Conservation (phyloP, 2,329 filamentous ascomycete species). For the Colletotrichum godetiae region DNA sequence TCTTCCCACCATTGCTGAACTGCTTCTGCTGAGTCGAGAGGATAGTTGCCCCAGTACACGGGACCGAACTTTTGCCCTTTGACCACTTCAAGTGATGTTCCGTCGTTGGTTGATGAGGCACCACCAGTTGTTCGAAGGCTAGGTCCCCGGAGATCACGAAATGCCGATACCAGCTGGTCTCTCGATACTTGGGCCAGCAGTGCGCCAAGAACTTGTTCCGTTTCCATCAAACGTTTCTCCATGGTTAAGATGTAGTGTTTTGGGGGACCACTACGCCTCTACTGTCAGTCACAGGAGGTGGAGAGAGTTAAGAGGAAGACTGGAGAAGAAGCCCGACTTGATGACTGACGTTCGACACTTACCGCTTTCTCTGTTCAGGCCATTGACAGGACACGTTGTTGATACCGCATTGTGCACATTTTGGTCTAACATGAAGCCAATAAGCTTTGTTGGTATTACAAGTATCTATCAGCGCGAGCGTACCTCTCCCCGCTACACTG, state of each 20-base stretch:
- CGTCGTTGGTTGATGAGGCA: background rate
- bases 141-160: background rate
- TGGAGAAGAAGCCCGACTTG: too few relatives aligned
- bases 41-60: constrained; percentile 23
- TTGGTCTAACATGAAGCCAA: constrained; percentile 4
- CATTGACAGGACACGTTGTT: constrained; percentile 28
- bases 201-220: constrained; percentile 19
- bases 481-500: constrained; percentile 32
- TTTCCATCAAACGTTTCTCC: constrained; percentile 27
- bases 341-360: background rate
- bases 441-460: background rate
- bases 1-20: constrained; percentile 9
- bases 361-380: constrained; percentile 34
- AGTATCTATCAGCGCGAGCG: background rate
- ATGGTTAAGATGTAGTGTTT: constrained; percentile 28
- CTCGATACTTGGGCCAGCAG: constrained; percentile 11
- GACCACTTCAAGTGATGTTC: background rate
- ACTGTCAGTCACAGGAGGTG: background rate
- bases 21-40: constrained; percentile 3
- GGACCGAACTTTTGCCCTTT: constrained; percentile 8
- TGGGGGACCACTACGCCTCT: constrained; percentile 16
- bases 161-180: constrained; percentile 2
- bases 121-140: background rate
- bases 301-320: background rate
- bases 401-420: constrained; percentile 31